Conservation (phyloP, 2,329 filamentous ascomycete species). For the Stemphylium beticola region DNA sequence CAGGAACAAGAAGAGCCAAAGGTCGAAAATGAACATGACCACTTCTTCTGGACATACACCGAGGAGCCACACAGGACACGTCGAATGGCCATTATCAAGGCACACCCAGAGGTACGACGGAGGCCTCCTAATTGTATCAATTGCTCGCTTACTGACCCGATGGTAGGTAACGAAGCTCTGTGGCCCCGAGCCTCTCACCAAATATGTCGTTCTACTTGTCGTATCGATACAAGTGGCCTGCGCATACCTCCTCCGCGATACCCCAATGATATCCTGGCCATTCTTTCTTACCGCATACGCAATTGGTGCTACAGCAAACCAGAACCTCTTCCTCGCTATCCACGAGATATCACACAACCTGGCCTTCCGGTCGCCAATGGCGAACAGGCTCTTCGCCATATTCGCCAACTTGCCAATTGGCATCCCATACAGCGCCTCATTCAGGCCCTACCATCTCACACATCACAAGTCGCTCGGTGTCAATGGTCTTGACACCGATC, state of each 20-base stretch:
- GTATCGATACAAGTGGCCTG: conserved; percentile 80
- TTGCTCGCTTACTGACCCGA: neutral
- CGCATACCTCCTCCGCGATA: conserved; percentile 78
- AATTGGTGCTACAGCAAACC: conserved; percentile 92
- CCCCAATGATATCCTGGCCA: conserved; percentile 78
- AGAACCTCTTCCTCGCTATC: conserved; percentile 97
- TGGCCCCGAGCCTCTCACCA: conserved; percentile 92
- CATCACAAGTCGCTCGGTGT: conserved; percentile 99
- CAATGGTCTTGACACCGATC: conserved; percentile 92
- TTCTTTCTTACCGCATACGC: conserved; percentile 90
- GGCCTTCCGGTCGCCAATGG: conserved; percentile 80
- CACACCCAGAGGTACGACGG: conserved; percentile 85
- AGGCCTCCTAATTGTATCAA: neutral
- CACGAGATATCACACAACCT: conserved; percentile 99
- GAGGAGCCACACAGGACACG: conserved; percentile 95
- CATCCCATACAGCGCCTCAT: conserved; percentile 93
- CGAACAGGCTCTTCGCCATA: conserved; percentile 86
- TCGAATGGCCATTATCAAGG: conserved; percentile 94
- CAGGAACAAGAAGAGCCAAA: conserved; percentile 21
- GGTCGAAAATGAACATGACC: conserved; percentile 50
- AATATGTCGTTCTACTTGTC: conserved; percentile 86
- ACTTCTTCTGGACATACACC: conserved; percentile 99
- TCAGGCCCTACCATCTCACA: conserved; percentile 96
- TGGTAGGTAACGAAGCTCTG: conserved; percentile 90
- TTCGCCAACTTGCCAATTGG: conserved; percentile 96